Evolutionary conservation across 768 basidiomycete species (phyloP).

Genomic region (Trichaptum fuscoviolaceum): DNA sequence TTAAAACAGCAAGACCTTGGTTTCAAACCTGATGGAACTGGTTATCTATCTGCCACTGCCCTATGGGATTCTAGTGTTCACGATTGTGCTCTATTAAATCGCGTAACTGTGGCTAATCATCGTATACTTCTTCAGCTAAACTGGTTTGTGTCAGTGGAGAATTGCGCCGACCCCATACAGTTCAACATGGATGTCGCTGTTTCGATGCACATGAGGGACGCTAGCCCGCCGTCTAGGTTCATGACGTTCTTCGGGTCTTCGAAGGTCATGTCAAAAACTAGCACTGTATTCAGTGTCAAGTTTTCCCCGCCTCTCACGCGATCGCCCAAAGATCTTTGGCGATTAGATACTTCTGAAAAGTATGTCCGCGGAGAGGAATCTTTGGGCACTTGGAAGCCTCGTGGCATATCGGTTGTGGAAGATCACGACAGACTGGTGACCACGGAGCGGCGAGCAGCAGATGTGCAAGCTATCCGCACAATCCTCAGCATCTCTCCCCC

Average conservation of each 20-base stretch:
- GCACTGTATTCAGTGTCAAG: conserved; percentile 77
- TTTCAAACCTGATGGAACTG: conserved; percentile 82
- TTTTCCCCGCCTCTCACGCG: conserved; percentile 82
- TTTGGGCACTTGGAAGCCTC: conserved; percentile 78
- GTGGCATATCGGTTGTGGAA: conserved; percentile 84
- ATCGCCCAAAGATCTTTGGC: conserved; percentile 87
- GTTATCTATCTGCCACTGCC: conserved; percentile 59
- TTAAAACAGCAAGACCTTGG: conserved; percentile 67
- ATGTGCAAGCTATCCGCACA: conserved; percentile 85
- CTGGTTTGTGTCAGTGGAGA: conserved; percentile 79
- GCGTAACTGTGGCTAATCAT: conserved; percentile 72
- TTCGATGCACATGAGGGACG: conserved; percentile 78
- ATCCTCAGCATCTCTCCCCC: conserved; percentile 54
- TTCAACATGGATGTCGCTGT: conserved; percentile 87
- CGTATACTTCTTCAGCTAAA: conserved; percentile 73
- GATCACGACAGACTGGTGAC: conserved; percentile 73
- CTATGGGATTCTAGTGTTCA: conserved; percentile 95
- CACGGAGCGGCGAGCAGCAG: conserved; percentile 72
- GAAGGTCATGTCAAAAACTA: conserved; percentile 73
- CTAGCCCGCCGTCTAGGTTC: conserved; percentile 75
- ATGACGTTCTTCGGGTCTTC: conserved; percentile 71
- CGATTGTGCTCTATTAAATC: conserved; percentile 79
- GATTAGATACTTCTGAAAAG: conserved; percentile 90
- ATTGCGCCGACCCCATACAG: conserved; percentile 77
- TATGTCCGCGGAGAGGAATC: conserved; percentile 92